Base-by-base conservation (phyloP, 345 rosid species). In the Populus ilicifolia region DNA sequence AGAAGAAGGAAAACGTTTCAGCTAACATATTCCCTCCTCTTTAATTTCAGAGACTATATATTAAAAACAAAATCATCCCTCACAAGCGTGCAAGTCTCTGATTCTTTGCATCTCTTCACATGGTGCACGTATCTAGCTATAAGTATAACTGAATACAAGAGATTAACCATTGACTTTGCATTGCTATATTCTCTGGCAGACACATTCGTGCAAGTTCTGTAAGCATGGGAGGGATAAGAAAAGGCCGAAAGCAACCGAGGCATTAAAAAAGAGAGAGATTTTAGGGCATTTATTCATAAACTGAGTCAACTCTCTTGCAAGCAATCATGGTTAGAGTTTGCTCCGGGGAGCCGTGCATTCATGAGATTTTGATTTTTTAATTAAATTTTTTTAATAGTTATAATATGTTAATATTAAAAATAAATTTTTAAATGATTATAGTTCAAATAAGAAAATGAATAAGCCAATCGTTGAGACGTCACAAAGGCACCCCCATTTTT, bases 401-500 rank as follows among this genome's bases (percentile, higher is more conserved):
- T 30, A 1, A 30, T 30, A 1, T 2, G 33, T 30, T 30, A 30
- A 30, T 0, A 30, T 30, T 0, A 30, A 30, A 30, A 30, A 30
- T 30, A 30, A 30, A 33, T 59, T 69, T 38, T 68, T 35, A n/a
- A 25, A 27, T 33, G 29, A 25, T 9, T 41, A 10, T 72, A 29
- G 18, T 48, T 23, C 39, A 72, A 68, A 71, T 5, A 7, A 30
- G 68, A 30, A 30, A 41, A 41, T 5, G 46, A 52, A 39, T 17
- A 12, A 66, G 8, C 74, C 74, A 44, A 66, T 67, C 39, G 78
- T 78, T 71, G n/a, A 41, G 43, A 67, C 21, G 79, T 71, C 36
- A 74, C 67, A 74, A 54, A 56, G 63, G 12, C 4, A 5, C 29
- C 25, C 25, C 27, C 10, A 1, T 56, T n/a, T n/a, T 1, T 13